Evolutionary conservation across 2,329 filamentous ascomycete species (phyloP), one percentile per base, ranked within the genome.

Genomic region (Sarocladium brachiariae): DNA sequence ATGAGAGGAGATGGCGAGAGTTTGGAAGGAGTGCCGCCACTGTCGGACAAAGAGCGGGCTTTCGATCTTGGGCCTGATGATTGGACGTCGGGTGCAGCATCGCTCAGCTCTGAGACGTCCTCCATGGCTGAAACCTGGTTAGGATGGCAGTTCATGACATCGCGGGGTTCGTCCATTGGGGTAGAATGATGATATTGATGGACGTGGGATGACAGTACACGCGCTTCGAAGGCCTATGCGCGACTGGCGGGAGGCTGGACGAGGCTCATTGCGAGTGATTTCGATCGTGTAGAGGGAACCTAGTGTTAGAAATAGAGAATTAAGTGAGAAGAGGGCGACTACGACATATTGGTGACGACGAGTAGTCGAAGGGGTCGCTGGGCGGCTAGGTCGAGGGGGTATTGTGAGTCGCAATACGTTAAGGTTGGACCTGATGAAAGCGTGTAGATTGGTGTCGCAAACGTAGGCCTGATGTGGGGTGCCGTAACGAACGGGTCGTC

Each of bases 1-100:
- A 81, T 76, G 55, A 71, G 70, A 37, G 83, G 78, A 33, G 82
- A 81, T 3, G 81, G 75, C 4, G 78, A 81, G 16, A 83, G 66
- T 56, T 75, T 72, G 21, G 71, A 71, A 54, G 76, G 79, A 8
- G 81, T 78, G 54, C 70, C 70, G 54, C 73, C 74, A 43, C 80
- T 78, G 63, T 87, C 84, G 4, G 84, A 86, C 53, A 87, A 66
- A 47, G 83, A 86, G 55, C 83, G 73, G 34, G 77, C 72, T 65
- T 81, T 85, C 16, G 48, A 38, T 13, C 48, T 31, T 2, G 30
- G 48, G n/a, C 27, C 25, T 10, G n/a, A 21, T 21, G 27, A 6
- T 16, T 33, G 24, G 7, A n/a, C 43, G n/a, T 50, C 37, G 41
- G 45, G 47, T 39, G 50, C 49, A 33, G n/a, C 23, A 19, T 33